A percentile compares a stretch with the other conserved stretches of the same genome.
phyloP scores from a whole-genome alignment of 257 asterid species.

The Hygrophila difformis region DNA sequence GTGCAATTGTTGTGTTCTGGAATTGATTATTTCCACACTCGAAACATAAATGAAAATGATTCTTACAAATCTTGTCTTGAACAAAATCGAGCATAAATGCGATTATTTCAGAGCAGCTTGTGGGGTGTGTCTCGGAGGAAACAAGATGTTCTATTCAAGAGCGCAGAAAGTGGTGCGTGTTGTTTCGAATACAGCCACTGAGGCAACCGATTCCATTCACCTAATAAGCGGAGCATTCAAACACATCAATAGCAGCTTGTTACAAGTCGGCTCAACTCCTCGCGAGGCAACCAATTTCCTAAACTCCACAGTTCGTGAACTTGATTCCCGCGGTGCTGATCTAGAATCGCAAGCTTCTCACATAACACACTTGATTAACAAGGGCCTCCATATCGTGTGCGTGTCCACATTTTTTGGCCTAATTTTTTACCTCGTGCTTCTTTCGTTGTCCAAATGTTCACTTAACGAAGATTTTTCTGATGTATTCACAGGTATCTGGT shows the following conservation, averaged over 20 bases:
- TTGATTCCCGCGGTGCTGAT: conserved; percentile 53
- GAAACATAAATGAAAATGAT: too few relatives aligned
- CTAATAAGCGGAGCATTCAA: conserved; percentile 57
- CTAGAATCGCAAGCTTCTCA: conserved; percentile 49
- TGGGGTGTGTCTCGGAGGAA: conserved; percentile 73
- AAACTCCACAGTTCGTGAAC: conserved; percentile 39
- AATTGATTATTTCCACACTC: too few relatives aligned
- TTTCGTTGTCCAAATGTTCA: neutral
- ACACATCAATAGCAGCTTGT: conserved; percentile 34
- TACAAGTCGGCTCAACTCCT: conserved; percentile 19
- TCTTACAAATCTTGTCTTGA: too few relatives aligned
- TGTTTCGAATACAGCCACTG: conserved; percentile 68
- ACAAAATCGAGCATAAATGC: too few relatives aligned
- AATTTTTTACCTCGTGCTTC: neutral
- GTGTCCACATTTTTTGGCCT: neutral
- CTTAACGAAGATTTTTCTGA: neutral
- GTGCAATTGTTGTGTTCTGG: too few relatives aligned
- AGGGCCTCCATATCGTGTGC: conserved; percentile 45
- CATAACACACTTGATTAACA: conserved; percentile 39
- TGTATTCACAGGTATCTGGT: conserved; percentile 43
- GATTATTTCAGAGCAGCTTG: conserved; percentile 47
- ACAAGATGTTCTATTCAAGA: conserved; percentile 45
- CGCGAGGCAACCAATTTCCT: conserved; percentile 36
- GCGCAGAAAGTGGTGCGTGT: conserved; percentile 53
- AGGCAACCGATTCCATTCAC: conserved; percentile 52